Conservation (phyloP, 495 filamentous ascomycete species). For the Niebla homalea region DNA sequence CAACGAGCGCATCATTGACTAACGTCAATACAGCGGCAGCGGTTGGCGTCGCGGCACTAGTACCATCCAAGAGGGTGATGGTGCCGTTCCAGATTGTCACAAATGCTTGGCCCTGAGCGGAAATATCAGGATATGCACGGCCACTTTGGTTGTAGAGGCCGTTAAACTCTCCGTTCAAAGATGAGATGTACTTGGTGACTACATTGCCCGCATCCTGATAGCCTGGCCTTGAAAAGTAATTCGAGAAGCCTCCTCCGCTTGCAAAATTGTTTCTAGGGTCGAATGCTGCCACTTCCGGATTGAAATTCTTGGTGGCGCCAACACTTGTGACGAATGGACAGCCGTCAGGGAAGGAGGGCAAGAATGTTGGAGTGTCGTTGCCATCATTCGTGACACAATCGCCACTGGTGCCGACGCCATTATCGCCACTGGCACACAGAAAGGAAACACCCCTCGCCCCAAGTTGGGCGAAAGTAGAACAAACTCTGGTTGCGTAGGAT, state of each 20-base stretch:
- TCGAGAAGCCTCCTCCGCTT: slow-evolving; percentile 57
- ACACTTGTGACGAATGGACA: slow-evolving; percentile 67
- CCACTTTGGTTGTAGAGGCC: slow-evolving; percentile 47
- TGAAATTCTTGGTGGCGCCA: slow-evolving; percentile 45
- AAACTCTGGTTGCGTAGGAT: slow-evolving; percentile 53
- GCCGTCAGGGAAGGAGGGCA: slow-evolving; percentile 54
- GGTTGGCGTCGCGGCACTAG: slow-evolving; percentile 50
- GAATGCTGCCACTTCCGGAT: slow-evolving; percentile 43
- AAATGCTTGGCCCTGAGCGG: slow-evolving; percentile 46
- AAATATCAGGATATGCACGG: slow-evolving; percentile 61
- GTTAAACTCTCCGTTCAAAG: slow-evolving; percentile 31
- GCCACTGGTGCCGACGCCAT: slow-evolving; percentile 43
- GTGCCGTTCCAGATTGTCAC: slow-evolving; percentile 40
- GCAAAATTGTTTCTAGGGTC: slow-evolving; percentile 27
- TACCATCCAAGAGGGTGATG: slow-evolving; percentile 43
- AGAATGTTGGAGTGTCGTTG: slow-evolving; percentile 51
- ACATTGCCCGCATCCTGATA: slow-evolving; percentile 42
- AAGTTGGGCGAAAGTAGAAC: slow-evolving; percentile 55
- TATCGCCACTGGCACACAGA: slow-evolving; percentile 60
- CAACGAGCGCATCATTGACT: slow-evolving; percentile 53
- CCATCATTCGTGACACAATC: slow-evolving; percentile 55
- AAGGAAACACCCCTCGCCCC: slow-evolving; percentile 65
- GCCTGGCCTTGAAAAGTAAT: slow-evolving; percentile 44
- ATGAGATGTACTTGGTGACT: slow-evolving; percentile 42
- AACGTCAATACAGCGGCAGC: slow-evolving; percentile 50